These are phyloP conservation scores for Theileria luwenshuni DNA, from an alignment of 169 alveolate species.

Conservation along the genomic window DNA sequence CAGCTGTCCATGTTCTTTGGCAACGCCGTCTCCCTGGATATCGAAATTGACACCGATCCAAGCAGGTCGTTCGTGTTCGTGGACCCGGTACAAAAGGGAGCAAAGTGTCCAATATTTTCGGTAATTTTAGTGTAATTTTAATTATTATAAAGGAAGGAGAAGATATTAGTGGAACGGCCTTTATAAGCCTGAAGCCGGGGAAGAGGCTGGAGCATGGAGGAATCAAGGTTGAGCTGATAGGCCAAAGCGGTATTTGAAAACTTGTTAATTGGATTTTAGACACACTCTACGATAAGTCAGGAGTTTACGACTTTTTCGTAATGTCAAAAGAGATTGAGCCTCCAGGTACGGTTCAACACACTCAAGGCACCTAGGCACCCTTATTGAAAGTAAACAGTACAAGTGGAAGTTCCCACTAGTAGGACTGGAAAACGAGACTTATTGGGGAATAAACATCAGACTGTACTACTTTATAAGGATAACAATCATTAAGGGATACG, in stretches of 20 bases:
- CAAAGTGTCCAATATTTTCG: slow-evolving; percentile 81
- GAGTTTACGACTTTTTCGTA: slow-evolving; percentile 93
- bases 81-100: slow-evolving; percentile 78
- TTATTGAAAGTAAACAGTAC: slow-evolving; percentile 88
- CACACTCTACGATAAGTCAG: slow-evolving; percentile 86
- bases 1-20: slow-evolving; percentile 80
- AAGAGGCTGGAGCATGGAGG: slow-evolving; percentile 97
- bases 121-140: slow-evolving; percentile 16
- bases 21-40: slow-evolving; percentile 73
- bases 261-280: slow-evolving; percentile 68
- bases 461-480: slow-evolving; percentile 90
- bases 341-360: slow-evolving; percentile 84
- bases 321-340: slow-evolving; percentile 95
- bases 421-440: slow-evolving; percentile 97
- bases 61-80: slow-evolving; percentile 69
- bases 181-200: slow-evolving; percentile 88
- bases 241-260: slow-evolving; percentile 88
- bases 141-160: slow-evolving; percentile 80
- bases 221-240: slow-evolving; percentile 94
- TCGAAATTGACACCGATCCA: slow-evolving; percentile 74
- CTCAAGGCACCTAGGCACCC: slow-evolving; percentile 40
- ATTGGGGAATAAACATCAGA: slow-evolving; percentile 93
- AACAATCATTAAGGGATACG: slow-evolving; percentile 90
- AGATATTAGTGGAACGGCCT: slow-evolving; percentile 90
- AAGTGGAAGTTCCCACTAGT: slow-evolving; percentile 93